Percentiles rank a stretch among this genome's conserved stretches.
Evolutionary conservation across 176 grass and related monocot species (phyloP).

Genomic region (Hsuehochloa calcarea): DNA sequence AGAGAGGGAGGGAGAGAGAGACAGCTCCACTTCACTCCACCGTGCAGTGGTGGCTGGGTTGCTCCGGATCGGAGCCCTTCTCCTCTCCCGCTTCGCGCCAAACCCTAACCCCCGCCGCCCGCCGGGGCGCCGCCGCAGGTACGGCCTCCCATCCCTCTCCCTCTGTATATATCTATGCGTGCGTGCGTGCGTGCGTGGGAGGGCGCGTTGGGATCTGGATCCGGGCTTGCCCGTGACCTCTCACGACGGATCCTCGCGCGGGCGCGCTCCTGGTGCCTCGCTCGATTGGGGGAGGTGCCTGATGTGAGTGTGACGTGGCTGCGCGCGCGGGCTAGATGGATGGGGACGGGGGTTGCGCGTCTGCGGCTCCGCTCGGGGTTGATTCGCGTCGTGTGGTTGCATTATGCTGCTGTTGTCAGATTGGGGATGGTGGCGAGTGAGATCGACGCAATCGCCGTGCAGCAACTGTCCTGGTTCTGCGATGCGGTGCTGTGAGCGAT

Average conservation of each 20-base stretch:
- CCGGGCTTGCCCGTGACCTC: background rate
- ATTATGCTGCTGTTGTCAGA: background rate
- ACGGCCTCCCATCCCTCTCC: too few relatives aligned
- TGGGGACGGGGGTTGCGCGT: too few relatives aligned
- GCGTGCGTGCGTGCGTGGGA: background rate
- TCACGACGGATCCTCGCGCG: background rate
- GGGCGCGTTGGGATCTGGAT: slow-evolving; percentile 19
- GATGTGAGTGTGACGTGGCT: too few relatives aligned
- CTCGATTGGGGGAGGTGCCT: too few relatives aligned
- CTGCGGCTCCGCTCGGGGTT: too few relatives aligned
- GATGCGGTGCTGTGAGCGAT: background rate
- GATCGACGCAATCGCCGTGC: background rate
- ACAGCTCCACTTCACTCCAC: background rate
- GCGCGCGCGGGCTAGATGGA: too few relatives aligned
- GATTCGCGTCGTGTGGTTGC: background rate
- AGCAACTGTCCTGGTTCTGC: background rate
- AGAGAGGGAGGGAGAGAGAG: background rate
- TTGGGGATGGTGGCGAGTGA: background rate
- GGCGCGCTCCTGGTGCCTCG: too few relatives aligned
- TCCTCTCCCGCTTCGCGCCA: too few relatives aligned
- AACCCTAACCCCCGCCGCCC: too few relatives aligned
- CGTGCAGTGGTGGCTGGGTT: background rate
- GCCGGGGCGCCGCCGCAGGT: too few relatives aligned
- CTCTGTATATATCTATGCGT: background rate
- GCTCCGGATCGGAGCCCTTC: background rate